Conservation (phyloP, 331 rosid genomes). For the Telfairia occidentalis region DNA sequence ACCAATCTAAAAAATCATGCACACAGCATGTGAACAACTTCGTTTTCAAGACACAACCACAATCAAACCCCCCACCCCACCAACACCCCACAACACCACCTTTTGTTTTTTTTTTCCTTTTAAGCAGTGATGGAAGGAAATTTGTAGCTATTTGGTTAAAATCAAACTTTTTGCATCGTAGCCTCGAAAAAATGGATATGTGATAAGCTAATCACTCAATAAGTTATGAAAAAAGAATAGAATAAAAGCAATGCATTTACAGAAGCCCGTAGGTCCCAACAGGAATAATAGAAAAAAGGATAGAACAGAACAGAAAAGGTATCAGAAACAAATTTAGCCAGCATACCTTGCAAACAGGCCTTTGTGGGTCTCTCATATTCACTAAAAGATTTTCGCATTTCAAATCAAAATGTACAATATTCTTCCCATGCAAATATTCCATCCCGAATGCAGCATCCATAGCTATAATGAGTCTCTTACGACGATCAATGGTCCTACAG, state of each 20-base stretch:
- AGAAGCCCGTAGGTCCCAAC: background rate
- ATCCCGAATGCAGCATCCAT: conserved; percentile 99
- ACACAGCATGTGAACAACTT: conserved; percentile 14
- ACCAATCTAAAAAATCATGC: conserved; percentile 53
- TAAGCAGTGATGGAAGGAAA: background rate
- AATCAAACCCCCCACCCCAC: background rate
- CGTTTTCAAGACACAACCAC: background rate
- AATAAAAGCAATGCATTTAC: background rate
- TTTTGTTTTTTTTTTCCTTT: background rate
- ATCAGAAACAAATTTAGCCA: background rate
- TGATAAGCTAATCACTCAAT: background rate
- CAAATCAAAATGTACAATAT: conserved; percentile 96
- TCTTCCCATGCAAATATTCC: conserved; percentile 96
- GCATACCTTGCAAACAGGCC: conserved; percentile 93
- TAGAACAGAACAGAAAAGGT: background rate
- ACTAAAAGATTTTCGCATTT: conserved; percentile 93
- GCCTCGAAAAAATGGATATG: background rate
- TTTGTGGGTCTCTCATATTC: conserved; percentile 96
- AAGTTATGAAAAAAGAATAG: background rate
- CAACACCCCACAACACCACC: no score
- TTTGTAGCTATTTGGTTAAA: background rate
- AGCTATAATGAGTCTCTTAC: conserved; percentile 91
- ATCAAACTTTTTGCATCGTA: background rate
- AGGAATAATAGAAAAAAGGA: background rate
- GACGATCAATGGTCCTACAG: conserved; percentile 91